These are phyloP conservation scores for Lactarius tabidus DNA, from an alignment of 768 basidiomycete species.

Conservation along the genomic window DNA sequence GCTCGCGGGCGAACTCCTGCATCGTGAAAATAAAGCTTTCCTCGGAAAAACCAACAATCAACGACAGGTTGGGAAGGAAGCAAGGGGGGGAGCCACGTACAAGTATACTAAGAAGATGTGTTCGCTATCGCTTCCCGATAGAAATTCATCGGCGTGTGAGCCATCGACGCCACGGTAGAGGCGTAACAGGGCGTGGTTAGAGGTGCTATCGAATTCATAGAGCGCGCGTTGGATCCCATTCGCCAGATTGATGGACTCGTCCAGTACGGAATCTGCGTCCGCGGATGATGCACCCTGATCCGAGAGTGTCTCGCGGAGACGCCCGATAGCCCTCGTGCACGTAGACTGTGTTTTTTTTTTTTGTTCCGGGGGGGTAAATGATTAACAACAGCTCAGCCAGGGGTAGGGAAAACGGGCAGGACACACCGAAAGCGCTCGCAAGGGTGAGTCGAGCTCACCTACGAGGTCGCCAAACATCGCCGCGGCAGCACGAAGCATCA, in stretches of 20 bases:
- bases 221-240: constrained; percentile 67
- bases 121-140: constrained; percentile 58
- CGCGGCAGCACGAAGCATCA: constrained; percentile 58
- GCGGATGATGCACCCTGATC: constrained; percentile 35
- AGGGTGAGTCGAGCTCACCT: constrained; percentile 73
- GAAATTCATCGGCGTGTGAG: constrained; percentile 30
- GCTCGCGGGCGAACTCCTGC: constrained; percentile 88
- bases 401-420: no score
- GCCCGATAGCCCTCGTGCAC: constrained; percentile 55
- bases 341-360: no score
- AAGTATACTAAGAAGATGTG: constrained; percentile 88
- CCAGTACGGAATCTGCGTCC: constrained; percentile 40
- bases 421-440: constrained; percentile 69
- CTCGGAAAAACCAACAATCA: no score
- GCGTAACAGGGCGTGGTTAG: constrained; percentile 77
- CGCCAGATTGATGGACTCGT: constrained; percentile 62
- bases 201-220: constrained; percentile 73
- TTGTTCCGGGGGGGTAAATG: neutral
- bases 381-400: no score
- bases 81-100: no score
- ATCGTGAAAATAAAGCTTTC: constrained; percentile 91
- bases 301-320: constrained; percentile 63
- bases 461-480: constrained; percentile 74
- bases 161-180: constrained; percentile 56
- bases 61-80: no score